A percentile compares a stretch with the other conserved stretches of the same genome.
These are phyloP conservation scores for Spinacia oleracea DNA, from an alignment of 179 eudicot species.

Conservation along the genomic window DNA sequence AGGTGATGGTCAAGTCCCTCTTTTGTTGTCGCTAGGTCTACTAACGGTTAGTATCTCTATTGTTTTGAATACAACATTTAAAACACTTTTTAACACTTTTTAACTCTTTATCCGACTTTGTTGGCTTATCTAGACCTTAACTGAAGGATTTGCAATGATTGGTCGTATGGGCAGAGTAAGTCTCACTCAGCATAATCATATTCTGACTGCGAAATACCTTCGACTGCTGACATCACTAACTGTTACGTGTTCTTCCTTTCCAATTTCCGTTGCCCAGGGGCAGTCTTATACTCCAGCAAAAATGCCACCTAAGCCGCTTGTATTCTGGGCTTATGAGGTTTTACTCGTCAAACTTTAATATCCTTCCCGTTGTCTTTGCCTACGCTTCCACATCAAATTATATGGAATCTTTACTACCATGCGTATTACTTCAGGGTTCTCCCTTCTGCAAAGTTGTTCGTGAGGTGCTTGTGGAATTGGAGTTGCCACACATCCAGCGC, in stretches of 20 bases:
- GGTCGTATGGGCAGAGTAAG: conserved; percentile 89
- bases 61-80: neutral
- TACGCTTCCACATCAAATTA: neutral
- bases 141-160: conserved; percentile 96
- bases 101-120: neutral
- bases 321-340: conserved; percentile 97
- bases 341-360: conserved; percentile 15
- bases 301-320: conserved; percentile 88
- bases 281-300: conserved; percentile 68
- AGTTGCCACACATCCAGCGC: conserved; percentile 83
- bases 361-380: neutral
- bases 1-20: conserved; percentile 96
- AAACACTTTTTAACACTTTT: neutral
- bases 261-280: conserved; percentile 49
- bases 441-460: conserved; percentile 99
- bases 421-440: conserved; percentile 63
- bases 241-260: conserved; percentile 11
- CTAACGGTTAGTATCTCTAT: conserved; percentile 59
- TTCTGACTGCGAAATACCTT: conserved; percentile 6
- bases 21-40: conserved; percentile 80
- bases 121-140: conserved; percentile 65
- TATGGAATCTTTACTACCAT: conserved; percentile 8
- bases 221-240: neutral
- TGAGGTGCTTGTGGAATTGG: conserved; percentile 95
- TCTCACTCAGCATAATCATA: neutral